Conservation (phyloP, 305 asterid genomes). For the Euphrasia arctica region DNA sequence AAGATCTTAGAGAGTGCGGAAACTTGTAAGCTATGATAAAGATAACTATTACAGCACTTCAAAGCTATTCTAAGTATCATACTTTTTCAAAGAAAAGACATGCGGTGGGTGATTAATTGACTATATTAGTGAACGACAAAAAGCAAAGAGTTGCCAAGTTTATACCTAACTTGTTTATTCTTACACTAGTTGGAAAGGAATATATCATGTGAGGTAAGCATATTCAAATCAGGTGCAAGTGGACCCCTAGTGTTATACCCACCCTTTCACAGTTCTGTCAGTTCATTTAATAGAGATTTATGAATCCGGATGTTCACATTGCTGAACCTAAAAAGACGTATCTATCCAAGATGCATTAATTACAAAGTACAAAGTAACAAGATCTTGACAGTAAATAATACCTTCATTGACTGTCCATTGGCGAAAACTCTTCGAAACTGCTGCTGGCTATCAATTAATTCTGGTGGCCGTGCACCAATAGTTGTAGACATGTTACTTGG, state of each 20-base stretch:
- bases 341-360: conserved; percentile 7
- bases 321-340: conserved; percentile 19
- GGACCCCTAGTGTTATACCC: conserved; percentile 15
- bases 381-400: conserved; percentile 28
- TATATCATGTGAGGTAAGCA: not conserved
- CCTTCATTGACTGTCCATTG: conserved; percentile 71
- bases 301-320: conserved; percentile 16
- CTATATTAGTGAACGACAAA: conserved; percentile 8
- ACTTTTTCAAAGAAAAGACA: not conserved
- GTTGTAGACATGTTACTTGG: conserved; percentile 60
- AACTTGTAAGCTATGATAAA: conserved; percentile 9
- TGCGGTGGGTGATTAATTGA: conserved; percentile 6
- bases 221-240: not conserved
- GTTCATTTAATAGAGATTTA: conserved; percentile 1
- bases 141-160: conserved; percentile 11
- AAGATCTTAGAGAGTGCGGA: conserved; percentile 21
- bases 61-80: conserved; percentile 11
- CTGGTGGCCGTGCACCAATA: conserved; percentile 53
- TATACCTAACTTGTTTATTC: conserved; percentile 14
- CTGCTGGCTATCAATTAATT: conserved; percentile 58
- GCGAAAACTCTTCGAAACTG: conserved; percentile 59
- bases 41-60: not conserved
- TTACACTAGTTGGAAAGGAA: conserved; percentile 6
- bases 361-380: not conserved
- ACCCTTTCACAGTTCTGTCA: conserved; percentile 5